Conservation (phyloP, 1,284 basidiomycete species). For the Exobasidium rhododendri region DNA sequence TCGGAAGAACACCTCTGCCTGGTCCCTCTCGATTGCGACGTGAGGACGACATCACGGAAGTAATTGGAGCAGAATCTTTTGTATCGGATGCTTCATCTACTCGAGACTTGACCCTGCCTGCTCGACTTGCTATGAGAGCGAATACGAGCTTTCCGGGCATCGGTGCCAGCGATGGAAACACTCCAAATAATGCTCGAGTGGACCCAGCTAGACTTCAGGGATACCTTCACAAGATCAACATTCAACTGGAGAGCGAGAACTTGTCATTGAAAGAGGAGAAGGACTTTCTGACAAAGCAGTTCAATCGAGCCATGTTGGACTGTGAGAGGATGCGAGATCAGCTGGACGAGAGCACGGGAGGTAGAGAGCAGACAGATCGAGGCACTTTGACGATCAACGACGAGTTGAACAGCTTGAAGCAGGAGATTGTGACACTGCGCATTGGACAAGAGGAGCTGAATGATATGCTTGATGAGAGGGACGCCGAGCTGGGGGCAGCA, state of each 20-base stretch:
- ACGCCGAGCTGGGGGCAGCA: neutral
- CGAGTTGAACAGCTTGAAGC: neutral
- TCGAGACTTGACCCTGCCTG: slow-evolving; percentile 5
- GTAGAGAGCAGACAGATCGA: slow-evolving; percentile 2
- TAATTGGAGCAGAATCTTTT: neutral
- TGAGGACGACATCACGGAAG: neutral
- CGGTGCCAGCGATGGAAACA: slow-evolving; percentile 3
- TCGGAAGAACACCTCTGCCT: slow-evolving; percentile 10
- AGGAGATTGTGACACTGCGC: slow-evolving; percentile 8
- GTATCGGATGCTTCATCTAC: slow-evolving; percentile 12
- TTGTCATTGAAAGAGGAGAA: slow-evolving; percentile 8
- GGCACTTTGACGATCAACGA: neutral
- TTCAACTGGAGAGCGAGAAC: slow-evolving; percentile 12
- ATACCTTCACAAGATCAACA: slow-evolving; percentile 17
- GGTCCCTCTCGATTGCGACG: slow-evolving; percentile 3
- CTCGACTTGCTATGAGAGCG: slow-evolving; percentile 3
- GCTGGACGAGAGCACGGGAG: neutral
- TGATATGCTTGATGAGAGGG: slow-evolving; percentile 14
- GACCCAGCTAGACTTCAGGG: slow-evolving; percentile 8
- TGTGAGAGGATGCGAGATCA: neutral
- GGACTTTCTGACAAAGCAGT: slow-evolving; percentile 9
- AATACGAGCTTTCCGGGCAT: slow-evolving; percentile 19
- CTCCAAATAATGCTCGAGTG: neutral
- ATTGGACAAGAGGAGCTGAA: slow-evolving; percentile 15
- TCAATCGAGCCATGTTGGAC: slow-evolving; percentile 15